Base-by-base conservation (phyloP, 208 protist genomes). In the Crithidia expoeki region DNA sequence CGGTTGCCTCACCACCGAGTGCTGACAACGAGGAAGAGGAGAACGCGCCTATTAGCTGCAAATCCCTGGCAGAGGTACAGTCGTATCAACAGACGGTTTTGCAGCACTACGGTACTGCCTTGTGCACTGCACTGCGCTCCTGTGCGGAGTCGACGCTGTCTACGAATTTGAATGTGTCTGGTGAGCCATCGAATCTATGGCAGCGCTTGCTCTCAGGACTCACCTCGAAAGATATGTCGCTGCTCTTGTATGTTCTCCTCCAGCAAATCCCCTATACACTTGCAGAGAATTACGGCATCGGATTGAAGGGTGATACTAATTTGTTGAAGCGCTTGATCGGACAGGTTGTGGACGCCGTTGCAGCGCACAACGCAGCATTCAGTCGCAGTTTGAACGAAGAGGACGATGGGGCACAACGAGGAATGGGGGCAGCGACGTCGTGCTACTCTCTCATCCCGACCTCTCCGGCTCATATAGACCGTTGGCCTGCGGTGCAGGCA, bases 401-500 rank as follows among this genome's bases (percentile, higher is more conserved):
- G 50, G 14, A 44, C 38, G 38, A 12, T 6, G n/a, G 49, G 14
- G 6, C 30, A 32, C 11, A 19, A 34, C 28, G n/a, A 38, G 23
- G 32, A 36, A n/a, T 19, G 44, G 17, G 25, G 21, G 38, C 19
- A 19, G 9, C n/a, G 16, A 44, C 56, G 32, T 28, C 10, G 40
- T 36, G 25, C n/a, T 33, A 16, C n/a, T 52, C 49, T 1, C 25
- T 44, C n/a, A 2, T 33, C 4, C 46, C 46, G 34, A 34, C 49
- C 6, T 52, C 64, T 1, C 50, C 53, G n/a, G 11, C 28, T 14
- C 34, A 46, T n/a, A 44, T 77, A 2, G 72, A 77, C 58, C 64
- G 30, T 0, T 72, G 72, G 63, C 72, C 72, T 10, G 72, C 56
- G 2, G 58, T 67, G 17, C 63, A 68, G n/a, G 72, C 72, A 34